Percentiles rank a stretch among this genome's conserved stretches.
These are phyloP conservation scores for Penicillium sp. DNA, from an alignment of 2,329 filamentous ascomycete species.

Conservation along the genomic window DNA sequence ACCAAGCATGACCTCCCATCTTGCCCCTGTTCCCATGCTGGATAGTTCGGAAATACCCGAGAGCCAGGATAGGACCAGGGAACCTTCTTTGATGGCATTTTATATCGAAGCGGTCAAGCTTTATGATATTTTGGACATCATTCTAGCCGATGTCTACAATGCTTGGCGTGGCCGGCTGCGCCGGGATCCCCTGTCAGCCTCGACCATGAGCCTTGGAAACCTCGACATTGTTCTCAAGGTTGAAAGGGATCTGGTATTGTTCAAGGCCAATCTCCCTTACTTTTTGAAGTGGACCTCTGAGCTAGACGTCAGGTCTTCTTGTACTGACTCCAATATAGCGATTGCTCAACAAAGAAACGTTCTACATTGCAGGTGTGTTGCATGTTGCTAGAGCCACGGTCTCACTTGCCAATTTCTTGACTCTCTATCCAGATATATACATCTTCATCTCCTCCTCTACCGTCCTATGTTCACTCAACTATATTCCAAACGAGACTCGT, in stretches of 20 bases:
- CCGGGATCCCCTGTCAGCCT: background rate
- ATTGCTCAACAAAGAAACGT: background rate
- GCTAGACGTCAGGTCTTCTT: too few species aligned
- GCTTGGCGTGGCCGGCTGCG: constrained; percentile 1
- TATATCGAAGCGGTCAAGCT: background rate
- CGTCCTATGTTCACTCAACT: background rate
- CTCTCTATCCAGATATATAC: background rate
- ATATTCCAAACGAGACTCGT: too few species aligned
- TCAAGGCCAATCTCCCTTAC: background rate
- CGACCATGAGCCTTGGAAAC: background rate
- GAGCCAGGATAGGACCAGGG: background rate
- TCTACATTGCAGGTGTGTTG: background rate
- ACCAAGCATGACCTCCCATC: constrained; percentile 25
- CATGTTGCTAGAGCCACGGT: too few species aligned
- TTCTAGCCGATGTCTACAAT: constrained; percentile 10
- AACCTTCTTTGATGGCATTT: background rate
- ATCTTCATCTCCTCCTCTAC: background rate
- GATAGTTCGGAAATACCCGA: background rate
- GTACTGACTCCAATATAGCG: background rate
- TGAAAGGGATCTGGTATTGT: background rate
- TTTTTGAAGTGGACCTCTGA: background rate
- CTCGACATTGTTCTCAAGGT: background rate
- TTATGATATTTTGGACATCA: constrained; percentile 9
- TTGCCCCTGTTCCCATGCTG: constrained; percentile 8
- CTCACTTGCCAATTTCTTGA: background rate